A percentile compares a stretch with the other conserved stretches of the same genome.
Evolutionary conservation across 768 basidiomycete genomes (phyloP).

Genomic region (Tephrocybe sp.): DNA sequence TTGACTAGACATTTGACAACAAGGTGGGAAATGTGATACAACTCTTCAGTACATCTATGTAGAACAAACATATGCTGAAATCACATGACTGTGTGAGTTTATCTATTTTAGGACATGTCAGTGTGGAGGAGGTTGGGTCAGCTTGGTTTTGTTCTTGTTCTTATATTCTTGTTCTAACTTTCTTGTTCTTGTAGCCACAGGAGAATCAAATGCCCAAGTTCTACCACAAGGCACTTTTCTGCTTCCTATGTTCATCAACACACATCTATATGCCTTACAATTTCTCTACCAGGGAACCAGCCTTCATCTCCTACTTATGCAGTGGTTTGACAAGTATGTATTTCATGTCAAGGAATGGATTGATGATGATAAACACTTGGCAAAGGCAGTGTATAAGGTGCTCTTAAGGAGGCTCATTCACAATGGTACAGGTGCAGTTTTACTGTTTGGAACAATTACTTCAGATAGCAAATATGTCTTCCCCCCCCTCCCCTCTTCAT

Average conservation of each 20-base stretch:
- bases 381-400: conserved; percentile 62
- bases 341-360: conserved; percentile 79
- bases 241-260: conserved; percentile 76
- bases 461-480: conserved; percentile 73
- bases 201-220: background rate
- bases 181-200: no score
- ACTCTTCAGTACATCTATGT: no score
- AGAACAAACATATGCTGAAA: no score
- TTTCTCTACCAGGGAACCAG: conserved; percentile 88
- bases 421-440: conserved; percentile 76
- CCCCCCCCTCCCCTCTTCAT: no score
- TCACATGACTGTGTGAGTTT: no score
- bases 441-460: conserved; percentile 84
- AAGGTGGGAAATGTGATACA: no score
- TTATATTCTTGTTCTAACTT: no score
- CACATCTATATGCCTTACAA: conserved; percentile 88
- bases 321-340: conserved; percentile 83
- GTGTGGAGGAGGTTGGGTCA: no score
- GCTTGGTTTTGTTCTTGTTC: no score
- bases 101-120: no score
- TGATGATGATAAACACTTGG: conserved; percentile 61
- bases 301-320: conserved; percentile 78
- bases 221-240: conserved; percentile 63
- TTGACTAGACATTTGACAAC: no score
- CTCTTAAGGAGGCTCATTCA: conserved; percentile 67